These are phyloP conservation scores for Tuber melanosporum DNA, from an alignment of 495 filamentous ascomycete genomes.

Conservation along the genomic window DNA sequence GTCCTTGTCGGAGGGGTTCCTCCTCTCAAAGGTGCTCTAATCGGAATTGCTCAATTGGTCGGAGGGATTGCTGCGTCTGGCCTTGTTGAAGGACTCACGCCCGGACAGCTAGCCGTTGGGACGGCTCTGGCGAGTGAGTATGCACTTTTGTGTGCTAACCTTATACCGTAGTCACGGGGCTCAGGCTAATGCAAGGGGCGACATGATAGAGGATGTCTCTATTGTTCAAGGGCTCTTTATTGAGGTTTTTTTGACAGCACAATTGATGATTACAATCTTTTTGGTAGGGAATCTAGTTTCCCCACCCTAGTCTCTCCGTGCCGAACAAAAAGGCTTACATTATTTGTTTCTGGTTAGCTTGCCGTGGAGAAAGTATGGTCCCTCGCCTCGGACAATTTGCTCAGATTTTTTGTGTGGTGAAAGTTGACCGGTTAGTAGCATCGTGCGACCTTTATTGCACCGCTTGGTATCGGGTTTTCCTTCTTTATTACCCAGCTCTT, in stretches of 20 bases:
- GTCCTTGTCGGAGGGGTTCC: conserved; percentile 54
- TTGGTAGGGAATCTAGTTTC: conserved; percentile 47
- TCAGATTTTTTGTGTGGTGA: neutral
- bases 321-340: conserved; percentile 19
- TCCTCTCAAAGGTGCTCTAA: conserved; percentile 48
- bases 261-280: conserved; percentile 71
- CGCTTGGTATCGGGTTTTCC: conserved; percentile 66
- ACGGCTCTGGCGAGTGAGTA: conserved; percentile 29
- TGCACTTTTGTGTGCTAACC: no score
- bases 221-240: conserved; percentile 64
- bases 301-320: neutral
- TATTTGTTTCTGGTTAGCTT: conserved; percentile 42
- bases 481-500: conserved; percentile 65
- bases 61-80: conserved; percentile 57
- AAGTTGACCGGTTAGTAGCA: conserved; percentile 44
- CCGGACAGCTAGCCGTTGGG: conserved; percentile 29
- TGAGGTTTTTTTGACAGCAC: conserved; percentile 71
- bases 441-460: conserved; percentile 69
- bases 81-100: conserved; percentile 44
- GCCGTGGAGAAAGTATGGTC: conserved; percentile 61
- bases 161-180: neutral
- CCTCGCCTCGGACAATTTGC: neutral
- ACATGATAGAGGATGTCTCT: conserved; percentile 38
- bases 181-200: conserved; percentile 1
- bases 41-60: conserved; percentile 54